These are phyloP conservation scores for Penicillium mononematosum DNA, from an alignment of 495 filamentous ascomycete species.

Conservation along the genomic window DNA sequence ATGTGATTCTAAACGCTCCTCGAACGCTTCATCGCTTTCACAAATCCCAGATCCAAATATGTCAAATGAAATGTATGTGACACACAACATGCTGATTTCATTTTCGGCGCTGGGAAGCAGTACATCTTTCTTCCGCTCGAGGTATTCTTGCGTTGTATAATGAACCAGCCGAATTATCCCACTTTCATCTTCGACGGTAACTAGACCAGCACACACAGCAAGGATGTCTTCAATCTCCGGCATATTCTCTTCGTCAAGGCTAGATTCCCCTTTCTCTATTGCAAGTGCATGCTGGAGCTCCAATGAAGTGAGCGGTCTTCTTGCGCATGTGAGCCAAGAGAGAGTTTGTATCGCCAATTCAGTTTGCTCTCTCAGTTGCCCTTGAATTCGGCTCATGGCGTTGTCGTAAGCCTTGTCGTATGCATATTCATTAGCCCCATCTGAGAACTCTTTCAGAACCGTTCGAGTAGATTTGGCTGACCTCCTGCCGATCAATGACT, in stretches of 20 bases:
- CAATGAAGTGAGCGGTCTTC: constrained; percentile 33
- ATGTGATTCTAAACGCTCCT: too few relatives aligned
- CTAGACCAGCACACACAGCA: constrained; percentile 53
- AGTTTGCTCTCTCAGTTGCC: constrained; percentile 27
- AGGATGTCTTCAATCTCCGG: constrained; percentile 37
- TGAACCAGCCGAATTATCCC: constrained; percentile 52
- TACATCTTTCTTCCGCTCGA: too few relatives aligned
- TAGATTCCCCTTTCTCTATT: constrained; percentile 24
- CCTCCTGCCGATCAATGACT: constrained; percentile 39
- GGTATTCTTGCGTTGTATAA: constrained; percentile 52
- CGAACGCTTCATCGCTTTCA: too few relatives aligned
- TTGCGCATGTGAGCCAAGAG: constrained; percentile 46
- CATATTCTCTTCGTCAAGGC: constrained; percentile 42
- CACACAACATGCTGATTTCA: neutral
- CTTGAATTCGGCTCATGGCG: constrained; percentile 45
- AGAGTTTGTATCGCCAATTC: constrained; percentile 39
- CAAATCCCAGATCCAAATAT: too few relatives aligned
- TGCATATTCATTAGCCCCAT: constrained; percentile 13
- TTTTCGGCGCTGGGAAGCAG: too few relatives aligned
- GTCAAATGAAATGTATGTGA: neutral
- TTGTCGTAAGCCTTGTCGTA: constrained; percentile 39
- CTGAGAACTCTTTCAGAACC: constrained; percentile 34
- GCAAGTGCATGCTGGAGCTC: constrained; percentile 52
- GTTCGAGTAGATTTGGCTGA: constrained; percentile 30
- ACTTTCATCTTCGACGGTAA: constrained; percentile 49